Base-by-base conservation (phyloP, 2,329 filamentous ascomycete genomes). In the Zymoseptoria crescenta region DNA sequence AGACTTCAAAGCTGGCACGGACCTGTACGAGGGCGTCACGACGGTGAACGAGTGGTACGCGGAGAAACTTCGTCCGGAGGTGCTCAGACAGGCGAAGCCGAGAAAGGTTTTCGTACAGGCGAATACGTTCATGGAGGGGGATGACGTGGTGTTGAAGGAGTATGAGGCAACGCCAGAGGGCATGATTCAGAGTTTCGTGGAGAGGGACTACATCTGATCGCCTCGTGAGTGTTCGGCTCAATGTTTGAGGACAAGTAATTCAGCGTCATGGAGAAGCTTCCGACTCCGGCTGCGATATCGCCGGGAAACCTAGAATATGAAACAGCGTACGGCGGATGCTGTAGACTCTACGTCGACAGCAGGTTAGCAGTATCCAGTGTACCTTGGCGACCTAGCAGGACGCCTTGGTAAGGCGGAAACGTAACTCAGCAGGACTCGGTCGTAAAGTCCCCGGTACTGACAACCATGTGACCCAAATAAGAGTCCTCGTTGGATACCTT, bases 101-200 rank as follows among this genome's bases (percentile, higher is more conserved):
- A 79, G 88, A 60, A 92, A 92, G 79, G 87, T 96, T 51, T 96
- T 96, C 77, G 91, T 96, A 56, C 92, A 96, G 78, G 91, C 90
- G 60, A 97, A 96, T 74, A 96, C 93, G 0, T 71, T 94, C 49
- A 24, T 28, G 24, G 74, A 76, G 63, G 76, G 74, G 0, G 89
- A 88, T 59, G 83, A 86, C 72, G 89, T 95, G 29, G 81, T 80
- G 13, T 75, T 96, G 74, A 89, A 87, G 77, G 91, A 96, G 76
- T 96, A 96, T 74, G 89, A 95, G 66, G 82, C 91, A 0, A 89
- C 84, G 5, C 78, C 87, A 6, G 83, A 88, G 73, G 92, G 92
- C 5, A 86, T 97, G 79, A 87, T 96, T 62, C 81, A 89, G 79
- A 94, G 89, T 74, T 95, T 72, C 56, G 71, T 67, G 10, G 72